Percentiles rank a stretch among this genome's conserved stretches.
These are phyloP conservation scores for Candida chilensis DNA, from an alignment of 805 yeast species.

Conservation along the genomic window DNA sequence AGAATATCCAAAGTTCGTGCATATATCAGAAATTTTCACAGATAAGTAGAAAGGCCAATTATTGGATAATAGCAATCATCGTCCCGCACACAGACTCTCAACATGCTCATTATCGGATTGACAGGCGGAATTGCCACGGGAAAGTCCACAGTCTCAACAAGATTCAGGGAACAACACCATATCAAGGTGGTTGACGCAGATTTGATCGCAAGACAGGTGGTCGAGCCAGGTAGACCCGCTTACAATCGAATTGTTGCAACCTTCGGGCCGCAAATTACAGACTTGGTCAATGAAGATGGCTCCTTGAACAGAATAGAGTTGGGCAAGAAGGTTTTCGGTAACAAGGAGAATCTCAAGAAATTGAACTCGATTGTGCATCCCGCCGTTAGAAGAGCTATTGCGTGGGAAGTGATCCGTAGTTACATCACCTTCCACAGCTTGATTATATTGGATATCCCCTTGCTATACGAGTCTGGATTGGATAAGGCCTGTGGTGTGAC, in stretches of 20 bases:
- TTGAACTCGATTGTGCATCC: slow-evolving; percentile 84
- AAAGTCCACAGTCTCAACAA: slow-evolving; percentile 76
- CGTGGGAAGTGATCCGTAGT: slow-evolving; percentile 40
- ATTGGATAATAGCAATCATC: too few relatives aligned
- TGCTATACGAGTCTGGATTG: slow-evolving; percentile 74
- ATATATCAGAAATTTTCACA: too few relatives aligned
- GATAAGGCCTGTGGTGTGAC: slow-evolving; percentile 63
- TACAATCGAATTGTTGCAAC: slow-evolving; percentile 54
- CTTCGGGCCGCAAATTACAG: slow-evolving; percentile 47
- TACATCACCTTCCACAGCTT: slow-evolving; percentile 51
- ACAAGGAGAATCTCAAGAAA: slow-evolving; percentile 44
- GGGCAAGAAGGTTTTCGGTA: slow-evolving; percentile 72
- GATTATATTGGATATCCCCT: slow-evolving; percentile 83
- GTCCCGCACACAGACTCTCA: too few relatives aligned
- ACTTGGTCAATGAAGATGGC: slow-evolving; percentile 31
- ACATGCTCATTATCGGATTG: slow-evolving; percentile 92
- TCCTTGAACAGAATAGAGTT: slow-evolving; percentile 62
- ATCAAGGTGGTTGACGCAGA: slow-evolving; percentile 83
- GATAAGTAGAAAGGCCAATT: too few relatives aligned
- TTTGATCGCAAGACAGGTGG: slow-evolving; percentile 76
- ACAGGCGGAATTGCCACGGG: slow-evolving; percentile 99
- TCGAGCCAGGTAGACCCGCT: slow-evolving; percentile 70
- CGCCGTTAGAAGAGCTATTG: slow-evolving; percentile 64
- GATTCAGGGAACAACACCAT: slow-evolving; percentile 39
- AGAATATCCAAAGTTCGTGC: too few relatives aligned